Conservation (phyloP, 257 asterid species). For the Solanum clarkiae region DNA sequence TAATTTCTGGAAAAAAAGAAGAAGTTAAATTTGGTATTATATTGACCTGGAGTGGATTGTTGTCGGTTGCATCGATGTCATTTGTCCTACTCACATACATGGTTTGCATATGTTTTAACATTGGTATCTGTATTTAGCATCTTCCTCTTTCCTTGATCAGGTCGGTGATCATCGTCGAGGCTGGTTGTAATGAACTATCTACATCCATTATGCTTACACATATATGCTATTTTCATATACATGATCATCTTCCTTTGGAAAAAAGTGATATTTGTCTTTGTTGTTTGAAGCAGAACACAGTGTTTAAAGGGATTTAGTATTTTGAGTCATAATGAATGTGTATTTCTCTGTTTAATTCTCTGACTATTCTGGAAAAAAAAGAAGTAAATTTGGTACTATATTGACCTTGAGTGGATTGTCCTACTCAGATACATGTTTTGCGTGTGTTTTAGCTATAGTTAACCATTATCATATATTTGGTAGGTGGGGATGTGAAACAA, state of each 20-base stretch:
- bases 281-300: not conserved
- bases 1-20: not conserved
- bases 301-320: not conserved
- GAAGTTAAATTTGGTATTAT: not conserved
- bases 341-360: not conserved
- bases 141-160: conserved; percentile 23
- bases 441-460: not conserved
- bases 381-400: not conserved
- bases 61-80: not conserved
- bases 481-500: not conserved
- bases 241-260: not conserved
- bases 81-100: not conserved
- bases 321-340: not conserved
- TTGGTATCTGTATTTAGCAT: not conserved
- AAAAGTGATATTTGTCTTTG: not conserved
- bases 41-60: not conserved
- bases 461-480: not conserved
- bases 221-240: not conserved
- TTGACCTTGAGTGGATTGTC: not conserved
- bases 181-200: not conserved
- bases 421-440: not conserved
- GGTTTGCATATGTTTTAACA: not conserved
- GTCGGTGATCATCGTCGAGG: not conserved
- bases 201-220: no score
- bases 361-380: not conserved